Conservation (phyloP, 1,139 yeast genomes). For the Candida sp. region DNA sequence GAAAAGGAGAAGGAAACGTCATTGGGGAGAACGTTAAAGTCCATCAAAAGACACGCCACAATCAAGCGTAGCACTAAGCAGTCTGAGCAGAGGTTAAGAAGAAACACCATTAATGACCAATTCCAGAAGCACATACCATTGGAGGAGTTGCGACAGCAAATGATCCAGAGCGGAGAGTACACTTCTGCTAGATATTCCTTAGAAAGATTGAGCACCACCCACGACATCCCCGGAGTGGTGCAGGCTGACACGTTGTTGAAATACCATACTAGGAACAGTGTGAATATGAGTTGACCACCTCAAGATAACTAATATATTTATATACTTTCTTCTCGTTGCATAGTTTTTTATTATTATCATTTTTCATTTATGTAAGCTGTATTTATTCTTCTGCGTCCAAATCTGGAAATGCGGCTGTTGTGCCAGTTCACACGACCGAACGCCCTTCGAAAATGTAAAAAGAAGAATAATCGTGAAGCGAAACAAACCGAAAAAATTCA, state of each 20-base stretch:
- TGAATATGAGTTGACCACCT: slow-evolving; percentile 21
- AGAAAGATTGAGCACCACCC: slow-evolving; percentile 48
- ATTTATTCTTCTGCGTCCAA: background rate
- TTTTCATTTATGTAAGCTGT: background rate
- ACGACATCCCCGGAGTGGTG: slow-evolving; percentile 54
- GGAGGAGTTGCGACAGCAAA: slow-evolving; percentile 42
- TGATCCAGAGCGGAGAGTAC: slow-evolving; percentile 46
- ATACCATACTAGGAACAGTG: slow-evolving; percentile 47
- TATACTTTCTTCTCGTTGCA: slow-evolving; percentile 6
- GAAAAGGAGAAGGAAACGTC: slow-evolving; percentile 23
- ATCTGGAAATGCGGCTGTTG: background rate
- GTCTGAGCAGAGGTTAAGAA: slow-evolving; percentile 30
- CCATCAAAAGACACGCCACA: slow-evolving; percentile 39
- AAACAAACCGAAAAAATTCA: background rate
- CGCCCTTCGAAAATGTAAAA: background rate
- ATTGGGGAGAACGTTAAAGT: slow-evolving; percentile 35
- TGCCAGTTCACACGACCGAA: background rate
- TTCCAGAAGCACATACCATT: slow-evolving; percentile 35
- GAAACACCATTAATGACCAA: slow-evolving; percentile 34
- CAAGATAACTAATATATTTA: background rate
- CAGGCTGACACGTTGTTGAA: slow-evolving; percentile 54
- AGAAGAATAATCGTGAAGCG: background rate
- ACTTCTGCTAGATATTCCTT: slow-evolving; percentile 35
- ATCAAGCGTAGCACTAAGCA: slow-evolving; percentile 21
- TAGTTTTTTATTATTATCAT: background rate